Evolutionary conservation across 2,329 filamentous ascomycete species (phyloP), one percentile per base, ranked within the genome.

Genomic region (Colletotrichum spaethianum): DNA sequence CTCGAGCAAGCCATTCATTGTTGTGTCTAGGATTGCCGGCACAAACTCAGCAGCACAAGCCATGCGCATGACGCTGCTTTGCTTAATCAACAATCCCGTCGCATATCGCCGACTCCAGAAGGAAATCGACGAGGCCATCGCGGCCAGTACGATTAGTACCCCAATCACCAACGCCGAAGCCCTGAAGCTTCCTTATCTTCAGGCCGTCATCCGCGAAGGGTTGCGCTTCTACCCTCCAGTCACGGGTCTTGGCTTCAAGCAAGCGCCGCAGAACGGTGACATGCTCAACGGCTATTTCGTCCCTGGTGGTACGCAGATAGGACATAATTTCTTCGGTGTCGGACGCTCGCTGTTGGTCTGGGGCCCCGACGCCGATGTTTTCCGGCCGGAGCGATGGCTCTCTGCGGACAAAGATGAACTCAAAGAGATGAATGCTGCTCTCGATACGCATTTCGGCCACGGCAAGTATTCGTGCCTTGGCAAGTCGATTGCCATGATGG

Each of bases 21-120:
- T 16, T 16, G 12, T 50, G 3, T 44, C 23, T 46, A 89, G 86
- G 73, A 88, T 90, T 76, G 88, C 89, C 8, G 89, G 89, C 33
- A 90, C 89, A 26, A 89, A 91, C 79, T 90, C 89, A 0, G 90
- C 89, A 0, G 89, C 89, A n/a, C 88, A 87, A 20, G 88, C 87
- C 0, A 89, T 89, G 87, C 87, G 89, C 53, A 74, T 74, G 75
- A 88, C 86, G 70, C 87, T 89, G 78, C 88, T 87, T 80, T 86
- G 83, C 50, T 80, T 87, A 0, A 82, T 89, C 20, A 83, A 85
- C 53, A 83, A 85, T 38, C 80, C 81, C 1, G 78, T 75, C 0
- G 82, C 88, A 8, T 85, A 88, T 74, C 72, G 76, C 2, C 70
- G 75, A 5, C 77, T 89, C 0, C 74, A 80, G 0, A 67, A 77